Conservation (phyloP, 768 basidiomycete species). For the Lactarius evosmus region DNA sequence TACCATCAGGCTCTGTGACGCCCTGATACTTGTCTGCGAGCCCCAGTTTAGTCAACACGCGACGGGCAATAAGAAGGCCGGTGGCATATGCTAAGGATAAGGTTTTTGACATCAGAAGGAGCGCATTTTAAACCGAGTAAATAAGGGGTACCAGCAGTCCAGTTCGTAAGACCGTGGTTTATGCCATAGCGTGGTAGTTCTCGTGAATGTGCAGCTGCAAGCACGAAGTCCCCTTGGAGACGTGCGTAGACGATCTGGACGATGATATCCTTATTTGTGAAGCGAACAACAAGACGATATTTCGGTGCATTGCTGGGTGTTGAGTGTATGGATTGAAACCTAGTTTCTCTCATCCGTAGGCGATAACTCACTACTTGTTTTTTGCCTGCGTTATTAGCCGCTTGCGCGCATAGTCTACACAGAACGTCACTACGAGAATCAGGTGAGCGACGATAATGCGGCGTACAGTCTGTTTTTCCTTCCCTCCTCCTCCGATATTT, state of each 20-base stretch:
- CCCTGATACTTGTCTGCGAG: conserved; percentile 98
- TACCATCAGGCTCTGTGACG: conserved; percentile 87
- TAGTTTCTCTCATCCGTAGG: not conserved
- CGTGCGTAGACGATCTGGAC: conserved; percentile 96
- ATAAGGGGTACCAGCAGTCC: conserved; percentile 73
- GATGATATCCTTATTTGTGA: conserved; percentile 97
- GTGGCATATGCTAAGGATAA: conserved; percentile 84
- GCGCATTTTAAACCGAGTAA: not conserved
- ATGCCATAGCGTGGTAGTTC: conserved; percentile 97
- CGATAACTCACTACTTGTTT: conserved; percentile 85
- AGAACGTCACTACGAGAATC: not conserved
- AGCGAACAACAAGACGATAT: conserved; percentile 97
- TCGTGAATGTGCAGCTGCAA: conserved; percentile 81
- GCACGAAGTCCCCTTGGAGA: conserved; percentile 93
- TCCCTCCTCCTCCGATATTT: conserved; percentile 97
- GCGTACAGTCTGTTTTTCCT: conserved; percentile 94
- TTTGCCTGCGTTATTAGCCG: conserved; percentile 96
- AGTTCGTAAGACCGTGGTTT: conserved; percentile 97
- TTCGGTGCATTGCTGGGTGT: conserved; percentile 82
- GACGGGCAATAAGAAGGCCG: conserved; percentile 91
- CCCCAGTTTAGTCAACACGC: conserved; percentile 91
- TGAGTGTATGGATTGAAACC: not conserved
- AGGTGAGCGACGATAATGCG: not conserved
- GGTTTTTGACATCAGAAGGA: not conserved
- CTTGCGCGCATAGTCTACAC: conserved; percentile 92